Conservation (phyloP, 2,329 filamentous ascomycete species). For the Alternaria sp. region DNA sequence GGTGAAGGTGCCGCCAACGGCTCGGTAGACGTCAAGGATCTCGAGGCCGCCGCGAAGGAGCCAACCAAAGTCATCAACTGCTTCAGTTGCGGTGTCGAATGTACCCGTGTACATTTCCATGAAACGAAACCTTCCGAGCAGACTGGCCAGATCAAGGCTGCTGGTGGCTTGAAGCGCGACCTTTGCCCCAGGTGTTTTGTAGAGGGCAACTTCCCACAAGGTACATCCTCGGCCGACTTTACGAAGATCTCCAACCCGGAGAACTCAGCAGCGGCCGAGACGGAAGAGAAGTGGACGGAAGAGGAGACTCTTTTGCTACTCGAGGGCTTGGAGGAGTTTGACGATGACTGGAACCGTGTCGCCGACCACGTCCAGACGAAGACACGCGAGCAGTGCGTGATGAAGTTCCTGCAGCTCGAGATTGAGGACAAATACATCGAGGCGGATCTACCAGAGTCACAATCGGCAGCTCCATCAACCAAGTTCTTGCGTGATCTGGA, state of each 20-base stretch:
- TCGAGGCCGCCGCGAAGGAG: constrained; percentile 66
- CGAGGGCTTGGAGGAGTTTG: constrained; percentile 89
- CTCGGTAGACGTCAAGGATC: constrained; percentile 67
- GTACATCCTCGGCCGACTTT: constrained; percentile 81
- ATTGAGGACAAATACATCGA: constrained; percentile 98
- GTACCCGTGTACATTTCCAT: constrained; percentile 74
- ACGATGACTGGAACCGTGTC: constrained; percentile 95
- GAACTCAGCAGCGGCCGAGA: constrained; percentile 78
- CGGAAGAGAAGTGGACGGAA: constrained; percentile 89
- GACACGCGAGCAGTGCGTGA: constrained; percentile 92
- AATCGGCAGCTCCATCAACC: constrained; percentile 54
- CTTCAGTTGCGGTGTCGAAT: constrained; percentile 91
- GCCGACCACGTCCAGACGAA: constrained; percentile 90
- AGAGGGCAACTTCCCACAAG: constrained; percentile 81
- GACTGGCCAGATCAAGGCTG: constrained; percentile 58
- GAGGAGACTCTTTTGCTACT: constrained; percentile 87
- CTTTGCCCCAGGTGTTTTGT: constrained; percentile 91
- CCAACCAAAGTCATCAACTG: constrained; percentile 77
- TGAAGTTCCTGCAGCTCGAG: constrained; percentile 94
- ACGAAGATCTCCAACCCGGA: constrained; percentile 87
- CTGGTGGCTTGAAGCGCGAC: constrained; percentile 74
- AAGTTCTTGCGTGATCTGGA: constrained; percentile 61
- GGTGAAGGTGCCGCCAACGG: constrained; percentile 76
- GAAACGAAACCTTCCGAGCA: constrained; percentile 66
- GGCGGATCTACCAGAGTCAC: constrained; percentile 66